Base-by-base conservation (phyloP, 768 basidiomycete genomes). In the Pholiota molesta region DNA sequence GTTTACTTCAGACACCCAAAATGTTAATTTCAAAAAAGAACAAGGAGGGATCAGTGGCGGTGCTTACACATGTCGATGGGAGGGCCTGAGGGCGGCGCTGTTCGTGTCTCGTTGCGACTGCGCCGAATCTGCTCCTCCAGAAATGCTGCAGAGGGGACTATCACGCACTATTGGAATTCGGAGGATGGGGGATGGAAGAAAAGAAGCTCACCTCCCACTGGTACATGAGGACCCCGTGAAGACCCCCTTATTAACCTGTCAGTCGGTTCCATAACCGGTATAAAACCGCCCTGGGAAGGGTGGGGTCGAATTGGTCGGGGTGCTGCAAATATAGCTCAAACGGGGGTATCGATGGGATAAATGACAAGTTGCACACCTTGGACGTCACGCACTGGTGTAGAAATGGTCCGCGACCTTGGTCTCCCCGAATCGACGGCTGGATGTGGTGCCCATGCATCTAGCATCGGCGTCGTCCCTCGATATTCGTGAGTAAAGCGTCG, bases 231-330 rank as follows among this genome's bases (percentile, higher is more conserved):
- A 37, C 58, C 59, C 37, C 60, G 65, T 59, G 65, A 64, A 54
- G 63, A 59, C 40, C 68, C 65, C 51, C 67, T 55, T 51, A 62
- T 58, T 59, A 66, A 59, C 60, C 65, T 68, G 53, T 66, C 63
- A 57, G 54, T 37, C 26, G 61, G 57, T 47, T 69, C 70, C 67
- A 65, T 55, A 66, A 63, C 51, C 16, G 71, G 71, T 51, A 69
- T 51, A 60, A 66, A 65, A 26, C 66, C 66, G 42, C 71, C 71
- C 66, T 72, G 71, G 52, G 69, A 72, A 62, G 71, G 71, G 59
- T 72, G 71, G 31, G 71, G 71, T 61, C 71, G 67, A 68, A 72
- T 68, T 13, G 71, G 71, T 57, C 66, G 64, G 42, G 71, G 71
- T 31, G 71, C 71, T 72, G 65, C 55, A 66, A 63, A 63, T 26